Evolutionary conservation across 2,329 filamentous ascomycete species (phyloP).

Genomic region (Calonectria multiphialidica): DNA sequence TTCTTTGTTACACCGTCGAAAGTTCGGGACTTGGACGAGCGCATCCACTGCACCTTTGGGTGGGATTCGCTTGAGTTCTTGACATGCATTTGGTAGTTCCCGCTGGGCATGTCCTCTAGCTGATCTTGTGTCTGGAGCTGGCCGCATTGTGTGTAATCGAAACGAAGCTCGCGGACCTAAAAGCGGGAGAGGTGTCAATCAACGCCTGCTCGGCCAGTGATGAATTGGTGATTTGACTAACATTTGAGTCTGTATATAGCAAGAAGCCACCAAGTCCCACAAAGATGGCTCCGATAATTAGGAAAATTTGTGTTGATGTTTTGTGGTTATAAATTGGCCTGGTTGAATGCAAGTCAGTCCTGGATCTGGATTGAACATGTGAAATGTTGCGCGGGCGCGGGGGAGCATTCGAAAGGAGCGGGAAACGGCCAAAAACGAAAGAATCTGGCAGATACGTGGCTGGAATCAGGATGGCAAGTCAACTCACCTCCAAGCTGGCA

Average conservation of each 20-base stretch:
- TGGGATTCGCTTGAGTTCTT: not conserved
- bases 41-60: not conserved
- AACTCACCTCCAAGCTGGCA: constrained; percentile 9
- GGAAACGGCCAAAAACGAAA: not conserved
- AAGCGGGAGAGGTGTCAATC: not conserved
- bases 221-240: not conserved
- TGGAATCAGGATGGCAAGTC: not conserved
- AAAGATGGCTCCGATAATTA: not conserved
- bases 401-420: not conserved
- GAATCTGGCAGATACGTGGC: not conserved
- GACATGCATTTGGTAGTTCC: not conserved
- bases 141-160: constrained; percentile 1
- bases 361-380: not conserved
- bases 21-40: not conserved
- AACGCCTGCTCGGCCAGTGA: not conserved
- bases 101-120: not conserved
- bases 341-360: not conserved
- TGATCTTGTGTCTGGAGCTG: not conserved
- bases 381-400: not conserved
- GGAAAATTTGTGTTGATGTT: not conserved
- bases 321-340: not conserved
- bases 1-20: not conserved
- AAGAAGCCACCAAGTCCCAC: not conserved
- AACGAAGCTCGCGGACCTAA: not conserved
- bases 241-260: not conserved